Evolutionary conservation across 345 rosid species (phyloP).

Genomic region (Rubroshorea leprosula): DNA sequence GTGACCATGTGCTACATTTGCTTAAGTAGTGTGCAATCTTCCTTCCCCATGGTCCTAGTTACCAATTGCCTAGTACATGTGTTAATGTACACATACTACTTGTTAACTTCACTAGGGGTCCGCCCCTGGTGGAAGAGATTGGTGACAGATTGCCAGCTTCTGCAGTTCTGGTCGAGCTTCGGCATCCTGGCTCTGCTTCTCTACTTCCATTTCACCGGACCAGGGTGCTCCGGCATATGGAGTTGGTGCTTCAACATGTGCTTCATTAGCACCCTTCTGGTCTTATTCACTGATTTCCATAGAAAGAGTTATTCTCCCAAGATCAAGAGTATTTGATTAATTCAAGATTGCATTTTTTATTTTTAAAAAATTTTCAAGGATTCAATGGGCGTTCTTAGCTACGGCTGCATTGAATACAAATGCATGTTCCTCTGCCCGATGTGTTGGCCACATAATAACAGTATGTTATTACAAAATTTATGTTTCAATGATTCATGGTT

Average conservation of each 20-base stretch:
- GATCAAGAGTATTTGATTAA: constrained; percentile 2
- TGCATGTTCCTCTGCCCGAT: too few species aligned
- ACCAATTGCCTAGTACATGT: constrained; percentile 55
- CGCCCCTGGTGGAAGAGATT: constrained; percentile 57
- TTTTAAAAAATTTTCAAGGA: too few species aligned
- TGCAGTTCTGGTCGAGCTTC: constrained; percentile 53
- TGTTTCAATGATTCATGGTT: too few species aligned
- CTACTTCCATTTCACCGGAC: constrained; percentile 38
- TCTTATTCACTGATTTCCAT: constrained; percentile 47
- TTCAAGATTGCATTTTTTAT: too few species aligned
- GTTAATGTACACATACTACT: constrained; percentile 53
- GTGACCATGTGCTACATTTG: constrained; percentile 57
- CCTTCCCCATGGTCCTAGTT: constrained; percentile 46
- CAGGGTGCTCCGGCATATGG: constrained; percentile 53
- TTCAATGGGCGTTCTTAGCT: too few species aligned
- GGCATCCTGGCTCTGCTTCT: constrained; percentile 31
- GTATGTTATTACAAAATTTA: too few species aligned
- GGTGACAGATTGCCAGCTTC: constrained; percentile 55
- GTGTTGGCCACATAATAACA: too few species aligned
- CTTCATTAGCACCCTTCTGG: constrained; percentile 45
- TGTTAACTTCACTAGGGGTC: constrained; percentile 38
- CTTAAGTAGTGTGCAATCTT: constrained; percentile 38
- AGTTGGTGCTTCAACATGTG: constrained; percentile 52
- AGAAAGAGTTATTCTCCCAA: constrained; percentile 29
- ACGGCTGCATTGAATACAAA: too few species aligned